Base-by-base conservation (phyloP, 1,284 basidiomycete species). In the Vanrija sp. region DNA sequence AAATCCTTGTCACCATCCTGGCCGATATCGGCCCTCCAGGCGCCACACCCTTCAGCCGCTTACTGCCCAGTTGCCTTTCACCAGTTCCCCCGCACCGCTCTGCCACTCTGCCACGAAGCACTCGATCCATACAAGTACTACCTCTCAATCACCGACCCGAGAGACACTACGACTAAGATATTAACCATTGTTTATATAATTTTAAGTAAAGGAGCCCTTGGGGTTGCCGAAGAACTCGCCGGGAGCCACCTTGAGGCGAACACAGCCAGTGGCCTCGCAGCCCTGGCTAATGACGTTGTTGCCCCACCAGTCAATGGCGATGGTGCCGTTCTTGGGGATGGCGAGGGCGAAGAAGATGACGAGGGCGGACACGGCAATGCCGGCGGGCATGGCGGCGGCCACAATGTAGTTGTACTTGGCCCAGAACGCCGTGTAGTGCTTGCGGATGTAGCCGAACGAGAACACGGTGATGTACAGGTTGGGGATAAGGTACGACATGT, bases 251-350 rank as follows among this genome's bases (percentile, higher is more conserved):
- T 52, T 39, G 36, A 64, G 41, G 9, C 48, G 49, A 18, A 55
- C 41, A 35, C 59, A 56, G 12, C 45, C 56, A 14, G 81, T 82
- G 20, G 56, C 54, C 38, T 62, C 62, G 38, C 62, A 63, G 15
- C 62, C 62, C 6, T 25, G 22, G 9, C 16, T 16, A 18, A 44
- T 38, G 6, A 60, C 60, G 52, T 72, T 79, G 73, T 88, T 89
- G 6, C 86, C 86, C 86, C 86, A 88, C 87, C 82, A 80, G 44
- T 64, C 53, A 31, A 77, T 38, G 16, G 47, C 52, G 24, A 69
- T 59, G 15, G 1, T 16, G 10, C 63, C 64, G 24, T 69, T 71
- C 43, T 68, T 47, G 51, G 65, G 47, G 12, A 64, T 49, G 25
- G 56, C 25, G 18, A 61, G 45, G 25, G 50, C 46, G 60, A 72